Base-by-base conservation (phyloP, 352 stramenopile genomes). In the Phytopythium mirpurense region DNA sequence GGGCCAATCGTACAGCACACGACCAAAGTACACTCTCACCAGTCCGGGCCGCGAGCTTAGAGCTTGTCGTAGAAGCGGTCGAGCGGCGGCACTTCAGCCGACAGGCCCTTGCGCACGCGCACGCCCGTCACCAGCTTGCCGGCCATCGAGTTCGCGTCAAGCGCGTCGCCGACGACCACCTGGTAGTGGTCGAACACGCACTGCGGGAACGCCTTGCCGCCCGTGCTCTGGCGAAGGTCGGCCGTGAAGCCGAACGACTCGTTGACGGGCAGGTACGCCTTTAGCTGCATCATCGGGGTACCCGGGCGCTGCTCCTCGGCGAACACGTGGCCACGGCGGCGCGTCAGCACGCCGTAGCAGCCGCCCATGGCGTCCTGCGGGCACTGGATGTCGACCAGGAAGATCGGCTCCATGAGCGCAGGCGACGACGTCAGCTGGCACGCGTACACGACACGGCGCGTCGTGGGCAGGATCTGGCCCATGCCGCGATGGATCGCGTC, bases 401-500 rank as follows among this genome's bases (percentile, higher is more conserved):
- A 99, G 51, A 99, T 81, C 15, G 97, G 97, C 80, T 99, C 97
- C 74, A 99, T 92, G 47, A 99, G 72, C 63, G 90, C 88, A 29
- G 97, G 97, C 51, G 86, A 71, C 47, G 93, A 94, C 46, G 93
- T 95, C 50, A 99, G 81, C 73, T 99, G 93, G 54, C 88, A 97
- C 56, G 97, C 93, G 77, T 98, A 99, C 73, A 97, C 95, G 18
- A 99, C 97, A 87, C 97, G 95, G 75, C 97, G 93, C 38, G 96
- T 87, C 46, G 97, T 99, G 66, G 97, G 97, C 88, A 99, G 97
- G 84, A 99, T 99, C 84, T 99, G 97, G 70, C 97, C 97, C 95
- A 99, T 99, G 86, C 97, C 97, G 96, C 97, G 95, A 78, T 99
- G 97, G 78, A 99, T 99, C 56, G 97, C 96, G 97, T 99, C 97